Conservation (phyloP, 495 filamentous ascomycete genomes). For the Jackrogersella minutella region DNA sequence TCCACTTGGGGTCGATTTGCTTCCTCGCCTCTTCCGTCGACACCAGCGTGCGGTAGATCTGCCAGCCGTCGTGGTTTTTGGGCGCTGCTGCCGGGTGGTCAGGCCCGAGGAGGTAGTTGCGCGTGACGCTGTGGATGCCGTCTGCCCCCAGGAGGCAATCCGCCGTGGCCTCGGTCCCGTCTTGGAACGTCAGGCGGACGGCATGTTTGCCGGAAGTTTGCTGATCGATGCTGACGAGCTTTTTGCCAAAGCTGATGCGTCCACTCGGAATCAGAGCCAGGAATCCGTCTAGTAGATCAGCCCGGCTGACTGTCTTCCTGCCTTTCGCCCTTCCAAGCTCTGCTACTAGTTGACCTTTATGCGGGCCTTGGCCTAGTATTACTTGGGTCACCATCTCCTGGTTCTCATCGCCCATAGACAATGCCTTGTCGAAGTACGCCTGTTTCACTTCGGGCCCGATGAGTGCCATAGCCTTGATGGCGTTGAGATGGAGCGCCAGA, state of each 20-base stretch:
- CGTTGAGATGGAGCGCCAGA: slow-evolving; percentile 50
- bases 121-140: slow-evolving; percentile 55
- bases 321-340: slow-evolving; percentile 52
- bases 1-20: slow-evolving; percentile 45
- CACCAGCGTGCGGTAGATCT: slow-evolving; percentile 55
- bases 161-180: slow-evolving; percentile 41
- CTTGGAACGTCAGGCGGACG: slow-evolving; percentile 46
- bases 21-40: slow-evolving; percentile 38
- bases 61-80: slow-evolving; percentile 53
- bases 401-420: slow-evolving; percentile 43
- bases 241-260: slow-evolving; percentile 44
- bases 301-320: slow-evolving; percentile 48
- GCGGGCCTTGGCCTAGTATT: slow-evolving; percentile 45
- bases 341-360: slow-evolving; percentile 44
- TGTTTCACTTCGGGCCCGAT: slow-evolving; percentile 45
- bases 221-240: slow-evolving; percentile 38
- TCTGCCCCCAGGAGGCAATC: slow-evolving; percentile 57
- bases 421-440: slow-evolving; percentile 49
- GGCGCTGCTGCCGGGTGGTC: slow-evolving; percentile 50
- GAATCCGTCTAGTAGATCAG: slow-evolving; percentile 48
- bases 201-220: slow-evolving; percentile 17
- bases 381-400: slow-evolving; percentile 49
- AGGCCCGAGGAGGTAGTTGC: slow-evolving; percentile 50
- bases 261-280: slow-evolving; percentile 40
- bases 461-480: slow-evolving; percentile 47